These are phyloP conservation scores for Coelastrella sp. DNA, from an alignment of 139 green algal genomes.

Conservation along the genomic window DNA sequence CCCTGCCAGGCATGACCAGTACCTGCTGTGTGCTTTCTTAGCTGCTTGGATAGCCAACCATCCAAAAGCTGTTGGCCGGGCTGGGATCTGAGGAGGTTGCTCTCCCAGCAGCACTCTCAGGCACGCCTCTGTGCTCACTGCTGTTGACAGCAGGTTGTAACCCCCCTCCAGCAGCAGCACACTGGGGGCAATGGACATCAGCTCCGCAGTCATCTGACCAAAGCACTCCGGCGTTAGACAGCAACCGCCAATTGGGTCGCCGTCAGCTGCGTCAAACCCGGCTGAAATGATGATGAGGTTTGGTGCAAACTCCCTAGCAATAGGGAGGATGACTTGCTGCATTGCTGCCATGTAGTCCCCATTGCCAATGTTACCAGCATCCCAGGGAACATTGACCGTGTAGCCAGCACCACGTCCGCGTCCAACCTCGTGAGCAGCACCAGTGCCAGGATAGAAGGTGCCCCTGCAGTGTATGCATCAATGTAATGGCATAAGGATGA, in stretches of 20 bases:
- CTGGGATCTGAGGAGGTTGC: background rate
- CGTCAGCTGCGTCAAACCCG: slow-evolving; percentile 83
- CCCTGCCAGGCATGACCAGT: slow-evolving; percentile 22
- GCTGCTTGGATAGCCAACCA: slow-evolving; percentile 21
- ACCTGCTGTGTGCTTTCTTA: slow-evolving; percentile 26
- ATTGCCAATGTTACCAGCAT: slow-evolving; percentile 57
- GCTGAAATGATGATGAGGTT: slow-evolving; percentile 80
- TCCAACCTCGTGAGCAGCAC: slow-evolving; percentile 64
- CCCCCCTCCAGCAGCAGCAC: slow-evolving; percentile 82
- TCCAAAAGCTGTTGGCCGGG: slow-evolving; percentile 3
- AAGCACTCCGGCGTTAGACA: slow-evolving; percentile 73
- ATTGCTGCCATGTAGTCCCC: slow-evolving; percentile 81
- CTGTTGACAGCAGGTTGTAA: slow-evolving; percentile 81
- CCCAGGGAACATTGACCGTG: slow-evolving; percentile 83
- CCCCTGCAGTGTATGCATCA: slow-evolving; percentile 11
- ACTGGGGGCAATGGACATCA: slow-evolving; percentile 69
- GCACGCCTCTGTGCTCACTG: slow-evolving; percentile 71
- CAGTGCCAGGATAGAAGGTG: slow-evolving; percentile 64
- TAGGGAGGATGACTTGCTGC: slow-evolving; percentile 69
- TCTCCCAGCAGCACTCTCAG: slow-evolving; percentile 79
- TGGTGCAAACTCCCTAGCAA: slow-evolving; percentile 76
- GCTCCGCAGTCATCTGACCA: slow-evolving; percentile 72
- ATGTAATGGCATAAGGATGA: no score
- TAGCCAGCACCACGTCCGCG: slow-evolving; percentile 63
- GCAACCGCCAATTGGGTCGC: slow-evolving; percentile 78